Base-by-base conservation (phyloP, 2,329 filamentous ascomycete genomes). In the Ceratocystis eucalypticola region DNA sequence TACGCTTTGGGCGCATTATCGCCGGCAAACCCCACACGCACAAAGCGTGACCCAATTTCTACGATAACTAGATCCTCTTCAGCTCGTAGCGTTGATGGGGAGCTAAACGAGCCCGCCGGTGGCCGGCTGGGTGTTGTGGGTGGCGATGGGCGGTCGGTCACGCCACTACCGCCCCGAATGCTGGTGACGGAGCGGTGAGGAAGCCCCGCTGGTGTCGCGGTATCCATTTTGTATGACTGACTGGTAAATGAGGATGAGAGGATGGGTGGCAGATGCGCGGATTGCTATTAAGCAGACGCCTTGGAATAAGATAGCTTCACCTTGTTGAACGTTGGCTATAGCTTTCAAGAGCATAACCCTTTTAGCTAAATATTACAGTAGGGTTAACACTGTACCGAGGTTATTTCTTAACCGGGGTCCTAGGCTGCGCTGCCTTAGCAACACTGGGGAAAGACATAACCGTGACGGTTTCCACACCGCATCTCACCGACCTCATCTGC, bases 1-100 rank as follows among this genome's bases (percentile, higher is more conserved):
- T 82, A 80, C 0, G 80, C 82, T 74, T 93, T 95, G 70, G 91
- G 91, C 2, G 80, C 77, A 55, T 86, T 82, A 74, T 96, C 92
- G 64, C 92, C 92, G 5, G 92, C 89, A 73, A 96, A 94, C 0
- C 94, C 94, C 8, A 88, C 87, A 57, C 88, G 85, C 30, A 97
- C 75, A 75, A 85, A 88, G 25, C 93, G 84, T 8, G 89, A 83
- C 0, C 91, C 92, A 45, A 97, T 74, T 74, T 97, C 91, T 64
- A 96, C 79, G 53, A 99, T 82, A 4, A 96, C 76, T 5, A 87
- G 80, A 70, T 96, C 94, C 72, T 99, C 94, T 71, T 96, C 91
- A 71, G 87, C 78, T 72, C 86, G 80, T 70, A 88, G 74, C 71
- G 84, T 76, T 68, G 84, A 82, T 70, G 84, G 79, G 59, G 83